Percentiles rank a stretch among this genome's conserved stretches.
Conservation (phyloP, 1,284 basidiomycete species). For the Chondrostereum purpureum region DNA sequence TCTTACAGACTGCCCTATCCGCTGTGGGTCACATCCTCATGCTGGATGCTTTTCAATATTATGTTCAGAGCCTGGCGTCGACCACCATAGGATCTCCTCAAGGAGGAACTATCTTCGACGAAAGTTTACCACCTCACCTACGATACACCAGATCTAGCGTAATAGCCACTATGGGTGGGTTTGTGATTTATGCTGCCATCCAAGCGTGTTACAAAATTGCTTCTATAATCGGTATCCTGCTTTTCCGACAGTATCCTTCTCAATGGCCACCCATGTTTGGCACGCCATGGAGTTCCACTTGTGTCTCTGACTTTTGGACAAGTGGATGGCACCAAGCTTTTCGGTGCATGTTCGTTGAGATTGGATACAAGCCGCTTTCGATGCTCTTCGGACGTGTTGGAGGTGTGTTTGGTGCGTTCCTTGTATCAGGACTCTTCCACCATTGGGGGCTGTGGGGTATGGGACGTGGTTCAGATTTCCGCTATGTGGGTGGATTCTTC, state of each 20-base stretch:
- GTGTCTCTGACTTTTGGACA: constrained; percentile 36
- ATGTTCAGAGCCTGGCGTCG: constrained; percentile 32
- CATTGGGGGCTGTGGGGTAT: constrained; percentile 52
- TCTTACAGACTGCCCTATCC: constrained; percentile 25
- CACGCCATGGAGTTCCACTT: constrained; percentile 31
- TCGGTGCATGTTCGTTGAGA: constrained; percentile 28
- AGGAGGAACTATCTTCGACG: constrained; percentile 39
- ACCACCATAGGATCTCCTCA: constrained; percentile 25
- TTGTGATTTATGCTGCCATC: constrained; percentile 35
- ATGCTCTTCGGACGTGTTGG: constrained; percentile 38
- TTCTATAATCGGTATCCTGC: constrained; percentile 35
- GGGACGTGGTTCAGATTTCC: constrained; percentile 44
- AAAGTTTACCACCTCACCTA: constrained; percentile 28
- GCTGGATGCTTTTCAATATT: constrained; percentile 35
- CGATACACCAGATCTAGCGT: constrained; percentile 38
- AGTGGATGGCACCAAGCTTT: constrained; percentile 41
- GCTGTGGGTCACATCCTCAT: constrained; percentile 29
- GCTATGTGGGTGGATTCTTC: constrained; percentile 45
- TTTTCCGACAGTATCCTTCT: constrained; percentile 27
- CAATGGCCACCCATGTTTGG: constrained; percentile 39
- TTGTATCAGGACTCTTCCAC: constrained; percentile 51
- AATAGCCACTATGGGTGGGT: constrained; percentile 34
- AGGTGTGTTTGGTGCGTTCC: constrained; percentile 47
- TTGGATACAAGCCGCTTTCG: constrained; percentile 24
- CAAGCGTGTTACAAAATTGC: constrained; percentile 34